These are phyloP conservation scores for Vaccinium macrocarpon DNA, from an alignment of 148 eudicot genomes.

Conservation along the genomic window DNA sequence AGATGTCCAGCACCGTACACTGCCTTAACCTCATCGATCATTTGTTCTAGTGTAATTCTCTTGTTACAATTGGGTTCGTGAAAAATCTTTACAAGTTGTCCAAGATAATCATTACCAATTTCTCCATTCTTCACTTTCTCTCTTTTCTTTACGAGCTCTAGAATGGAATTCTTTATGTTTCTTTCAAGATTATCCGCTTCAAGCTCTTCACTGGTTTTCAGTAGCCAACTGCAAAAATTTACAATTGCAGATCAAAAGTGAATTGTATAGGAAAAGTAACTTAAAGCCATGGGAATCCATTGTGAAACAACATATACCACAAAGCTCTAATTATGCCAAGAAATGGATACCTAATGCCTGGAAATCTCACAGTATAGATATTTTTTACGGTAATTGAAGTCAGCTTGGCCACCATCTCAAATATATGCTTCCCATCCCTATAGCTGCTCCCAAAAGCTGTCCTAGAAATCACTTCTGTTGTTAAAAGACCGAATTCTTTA, in stretches of 20 bases:
- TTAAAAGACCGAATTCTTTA: slow-evolving; percentile 17
- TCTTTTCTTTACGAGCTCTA: slow-evolving; percentile 10
- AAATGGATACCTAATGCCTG: not conserved
- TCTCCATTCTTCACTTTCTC: not conserved
- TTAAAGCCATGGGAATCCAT: no score
- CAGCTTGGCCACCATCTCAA: slow-evolving; percentile 16
- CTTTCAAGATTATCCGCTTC: slow-evolving; percentile 15
- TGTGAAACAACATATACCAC: no score
- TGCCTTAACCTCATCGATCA: slow-evolving; percentile 20
- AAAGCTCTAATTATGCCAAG: not conserved
- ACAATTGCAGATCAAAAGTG: not conserved
- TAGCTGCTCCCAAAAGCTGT: slow-evolving; percentile 31
- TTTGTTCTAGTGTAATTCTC: slow-evolving; percentile 2
- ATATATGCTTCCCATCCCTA: slow-evolving; percentile 16
- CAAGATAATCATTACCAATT: slow-evolving; percentile 16
- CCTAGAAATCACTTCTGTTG: slow-evolving; percentile 10
- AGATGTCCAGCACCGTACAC: slow-evolving; percentile 22
- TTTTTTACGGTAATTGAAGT: not conserved
- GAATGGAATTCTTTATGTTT: slow-evolving; percentile 8
- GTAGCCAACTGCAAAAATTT: not conserved
- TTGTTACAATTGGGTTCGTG: not conserved
- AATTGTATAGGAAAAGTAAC: no score
- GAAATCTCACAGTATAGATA: not conserved
- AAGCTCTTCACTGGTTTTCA: not conserved
- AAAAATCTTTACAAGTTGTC: slow-evolving; percentile 15